Conservation (phyloP, 2,329 filamentous ascomycete genomes). For the Nothopassalora personata region DNA sequence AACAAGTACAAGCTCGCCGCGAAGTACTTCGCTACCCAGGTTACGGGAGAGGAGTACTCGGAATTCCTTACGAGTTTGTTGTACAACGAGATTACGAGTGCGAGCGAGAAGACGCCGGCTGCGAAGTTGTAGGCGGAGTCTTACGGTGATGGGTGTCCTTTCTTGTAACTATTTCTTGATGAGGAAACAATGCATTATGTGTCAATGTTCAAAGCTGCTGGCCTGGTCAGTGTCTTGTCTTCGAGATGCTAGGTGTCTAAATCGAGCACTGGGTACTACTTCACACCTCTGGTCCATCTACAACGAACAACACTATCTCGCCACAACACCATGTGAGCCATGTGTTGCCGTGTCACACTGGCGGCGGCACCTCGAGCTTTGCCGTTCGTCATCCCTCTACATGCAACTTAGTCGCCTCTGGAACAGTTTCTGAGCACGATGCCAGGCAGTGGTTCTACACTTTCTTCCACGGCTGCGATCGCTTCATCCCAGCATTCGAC, state of each 20-base stretch:
- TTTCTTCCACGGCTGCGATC: conserved; percentile 34
- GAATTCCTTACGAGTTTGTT: conserved; percentile 91
- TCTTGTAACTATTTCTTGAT: not conserved
- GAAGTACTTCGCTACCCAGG: conserved; percentile 86
- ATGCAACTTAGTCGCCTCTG: conserved; percentile 2
- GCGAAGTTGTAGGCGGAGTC: conserved; percentile 36
- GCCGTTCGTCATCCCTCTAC: not conserved
- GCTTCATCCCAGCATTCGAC: conserved; percentile 48
- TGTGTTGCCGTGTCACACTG: too few species aligned
- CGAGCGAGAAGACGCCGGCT: conserved; percentile 57
- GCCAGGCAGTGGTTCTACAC: conserved; percentile 7
- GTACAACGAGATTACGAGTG: conserved; percentile 80
- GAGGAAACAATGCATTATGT: not conserved
- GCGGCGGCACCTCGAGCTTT: not conserved
- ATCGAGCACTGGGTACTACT: too few species aligned
- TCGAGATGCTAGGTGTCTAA: too few species aligned
- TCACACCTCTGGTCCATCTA: not conserved
- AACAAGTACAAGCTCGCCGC: conserved; percentile 90
- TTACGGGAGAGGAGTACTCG: conserved; percentile 95
- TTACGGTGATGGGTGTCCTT: not conserved
- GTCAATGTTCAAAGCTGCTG: not conserved
- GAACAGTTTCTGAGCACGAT: conserved; percentile 3
- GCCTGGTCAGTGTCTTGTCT: too few species aligned
- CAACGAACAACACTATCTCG: not conserved
- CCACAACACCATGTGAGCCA: not conserved